Evolutionary conservation across 495 filamentous ascomycete species (phyloP), one percentile per base, ranked within the genome.

Genomic region (Beverwykella pulmonaria): DNA sequence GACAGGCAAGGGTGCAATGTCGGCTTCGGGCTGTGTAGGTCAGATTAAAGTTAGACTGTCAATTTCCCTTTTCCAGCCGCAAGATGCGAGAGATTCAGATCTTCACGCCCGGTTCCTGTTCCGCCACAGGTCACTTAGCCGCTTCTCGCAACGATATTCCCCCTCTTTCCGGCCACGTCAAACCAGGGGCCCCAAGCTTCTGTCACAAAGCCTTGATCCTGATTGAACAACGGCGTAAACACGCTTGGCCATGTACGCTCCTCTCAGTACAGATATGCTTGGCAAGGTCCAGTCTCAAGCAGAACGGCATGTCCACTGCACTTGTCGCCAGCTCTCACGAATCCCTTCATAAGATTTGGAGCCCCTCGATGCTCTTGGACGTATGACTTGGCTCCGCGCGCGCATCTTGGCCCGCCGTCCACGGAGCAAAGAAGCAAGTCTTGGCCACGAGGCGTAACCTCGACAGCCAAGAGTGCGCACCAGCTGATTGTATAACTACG

Each of bases 321-420:
- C 9, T 14, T 2, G 5, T 60, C 57, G 22, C 27, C 57, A 48
- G 57, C 1, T 22, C 12, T 32, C 20, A 4, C 23, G 19, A n/a
- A 30, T 49, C 57, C 53, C 61, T 64, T 48, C 26, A 53, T 58
- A 56, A 23, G 20, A 50, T 50, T 25, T 50, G 48, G 48, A 25
- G 20, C 20, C 20, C 20, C 44, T 23, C 44, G 44, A 23, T 19
- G 17, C 19, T 58, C 55, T 66, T 55, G 55, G 34, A 1, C 47
- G 63, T 66, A n/a, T 66, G 63, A 66, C 63, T 66, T 66, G 63
- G 63, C 63, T 17, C 2, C 10, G 25, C 39, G 22, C 17, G 36
- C 20, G 5, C 19, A 32, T 20, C 63, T 65, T 65, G 63, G 63
- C 63, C 41, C 47, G 20, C 9, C 48, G 25, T 4, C 9, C 48